Evolutionary conservation across 2,329 filamentous ascomycete species (phyloP), one percentile per base, ranked within the genome.

Genomic region (Verticillium alfalfae): DNA sequence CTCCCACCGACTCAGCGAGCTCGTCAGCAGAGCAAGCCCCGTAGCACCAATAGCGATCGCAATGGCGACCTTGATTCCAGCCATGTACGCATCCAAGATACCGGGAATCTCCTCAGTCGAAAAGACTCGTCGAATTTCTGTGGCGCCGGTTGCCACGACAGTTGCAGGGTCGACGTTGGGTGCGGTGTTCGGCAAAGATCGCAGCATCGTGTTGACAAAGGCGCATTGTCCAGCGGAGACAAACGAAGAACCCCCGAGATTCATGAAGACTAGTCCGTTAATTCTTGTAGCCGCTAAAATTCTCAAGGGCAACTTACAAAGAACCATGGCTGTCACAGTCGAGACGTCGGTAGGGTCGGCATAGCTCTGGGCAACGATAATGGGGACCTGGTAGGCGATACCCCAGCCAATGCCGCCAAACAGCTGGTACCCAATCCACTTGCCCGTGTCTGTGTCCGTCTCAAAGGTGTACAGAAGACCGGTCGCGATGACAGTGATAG

Each of bases 131-230:
- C 75, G 71, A 31, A 84, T 78, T 67, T 84, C 73, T 2, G 79
- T 81, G 9, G 82, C 83, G 60, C 84, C 84, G 56, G 76, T 80
- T 67, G 82, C 77, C 68, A 84, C 78, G 65, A 86, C 82, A 58
- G 79, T 67, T 5, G 70, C 67, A 0, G 80, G 73, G 39, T 82
- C 74, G n/a, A 86, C 69, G 18, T 73, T 72, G 1, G 80, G 76
- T 13, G 78, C 74, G 63, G 77, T 70, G 2, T 67, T 62, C 16
- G 70, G 65, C 3, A 92, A 75, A 39, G 82, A 78, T 2, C 78
- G 71, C 56, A 85, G 75, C 18, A 91, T 76, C 0, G 81, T 84
- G 65, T 82, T 83, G 56, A 75, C 77, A 63, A 86, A 83, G 16
- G 85, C 75, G 60, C 78, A 79, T 64, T 85, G 77, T 1, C 73